A percentile compares a stretch with the other conserved stretches of the same genome.
Conservation (phyloP, 2,329 filamentous ascomycete genomes). For the Colletotrichum sp. region DNA sequence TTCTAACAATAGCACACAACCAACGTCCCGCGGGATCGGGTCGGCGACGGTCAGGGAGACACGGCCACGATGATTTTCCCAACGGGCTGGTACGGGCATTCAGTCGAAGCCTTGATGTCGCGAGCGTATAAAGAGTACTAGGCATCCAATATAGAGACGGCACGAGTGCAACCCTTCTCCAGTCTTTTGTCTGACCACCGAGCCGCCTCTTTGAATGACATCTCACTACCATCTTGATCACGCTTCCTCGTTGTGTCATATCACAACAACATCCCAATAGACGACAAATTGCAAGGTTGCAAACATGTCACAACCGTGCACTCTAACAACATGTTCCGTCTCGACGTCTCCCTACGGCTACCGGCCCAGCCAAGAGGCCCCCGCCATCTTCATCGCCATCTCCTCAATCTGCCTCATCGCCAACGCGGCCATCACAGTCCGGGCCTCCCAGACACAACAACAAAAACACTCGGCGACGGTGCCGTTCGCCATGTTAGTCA, state of each 20-base stretch:
- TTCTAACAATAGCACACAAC: neutral
- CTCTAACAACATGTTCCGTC: slow-evolving; percentile 24
- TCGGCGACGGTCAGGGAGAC: neutral
- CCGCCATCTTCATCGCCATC: slow-evolving; percentile 25
- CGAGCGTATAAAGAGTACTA: neutral
- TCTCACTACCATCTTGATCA: neutral
- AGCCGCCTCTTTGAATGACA: neutral
- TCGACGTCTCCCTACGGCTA: slow-evolving; percentile 28
- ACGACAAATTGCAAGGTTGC: neutral
- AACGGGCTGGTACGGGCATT: neutral
- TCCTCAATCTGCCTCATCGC: slow-evolving; percentile 22
- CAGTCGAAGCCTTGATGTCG: neutral
- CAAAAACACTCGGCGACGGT: neutral
- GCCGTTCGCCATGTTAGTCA: slow-evolving; percentile 24
- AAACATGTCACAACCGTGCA: slow-evolving; percentile 18
- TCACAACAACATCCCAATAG: neutral
- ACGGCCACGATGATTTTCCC: neutral
- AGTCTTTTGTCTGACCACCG: neutral
- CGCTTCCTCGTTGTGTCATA: neutral
- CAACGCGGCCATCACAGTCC: slow-evolving; percentile 22
- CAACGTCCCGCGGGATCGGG: neutral
- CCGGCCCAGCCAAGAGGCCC: slow-evolving; percentile 20
- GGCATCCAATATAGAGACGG: neutral
- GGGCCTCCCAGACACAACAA: neutral
- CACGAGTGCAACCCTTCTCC: neutral